Base-by-base conservation (phyloP, 768 basidiomycete species). In the Suillus discolor region DNA sequence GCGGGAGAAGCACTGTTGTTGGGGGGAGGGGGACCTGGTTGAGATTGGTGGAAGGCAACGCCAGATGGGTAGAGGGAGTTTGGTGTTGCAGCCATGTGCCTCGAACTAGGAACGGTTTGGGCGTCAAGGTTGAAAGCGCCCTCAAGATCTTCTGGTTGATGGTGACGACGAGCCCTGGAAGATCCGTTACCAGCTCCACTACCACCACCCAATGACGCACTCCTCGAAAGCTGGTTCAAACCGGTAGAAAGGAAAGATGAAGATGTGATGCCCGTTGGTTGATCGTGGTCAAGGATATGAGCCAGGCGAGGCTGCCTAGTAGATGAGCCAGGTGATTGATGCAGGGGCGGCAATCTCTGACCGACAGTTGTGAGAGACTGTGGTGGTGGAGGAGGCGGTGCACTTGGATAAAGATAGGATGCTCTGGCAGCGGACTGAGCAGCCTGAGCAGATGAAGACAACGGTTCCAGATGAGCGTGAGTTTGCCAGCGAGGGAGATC, bases 141-240 rank as follows among this genome's bases (percentile, higher is more conserved):
- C 66, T 91, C 89, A 51, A 90, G 77, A 79, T 91, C 90, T 68
- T 90, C 89, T 64, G 84, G 84, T 67, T 87, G 83, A 75, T 89
- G 89, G 72, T 88, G 90, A 70, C 89, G 87, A 68, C 89, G 84
- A 39, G 78, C 73, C 67, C 87, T 84, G 65, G 85, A 75, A 57
- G 85, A 75, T 13, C 41, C 67, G 72, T 73, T 72, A 55, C 77
- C 78, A 62, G 82, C 77, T 51, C 79, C 80, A 49, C 54, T 36
- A 55, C 80, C 83, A 44, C 75, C 75, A 59, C 87, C 84, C 62
- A 91, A 74, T 55, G 91, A 93, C 62, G 88, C 80, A 76, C 90
- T 92, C 69, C 91, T 85, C 20, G 88, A 78, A 64, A 92, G 80
- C 71, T 85, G 83, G 69, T 78, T 78, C 70, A 86, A 85, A 36